Base-by-base conservation (phyloP, 345 rosid genomes). In the Leavenworthia alabamica region DNA sequence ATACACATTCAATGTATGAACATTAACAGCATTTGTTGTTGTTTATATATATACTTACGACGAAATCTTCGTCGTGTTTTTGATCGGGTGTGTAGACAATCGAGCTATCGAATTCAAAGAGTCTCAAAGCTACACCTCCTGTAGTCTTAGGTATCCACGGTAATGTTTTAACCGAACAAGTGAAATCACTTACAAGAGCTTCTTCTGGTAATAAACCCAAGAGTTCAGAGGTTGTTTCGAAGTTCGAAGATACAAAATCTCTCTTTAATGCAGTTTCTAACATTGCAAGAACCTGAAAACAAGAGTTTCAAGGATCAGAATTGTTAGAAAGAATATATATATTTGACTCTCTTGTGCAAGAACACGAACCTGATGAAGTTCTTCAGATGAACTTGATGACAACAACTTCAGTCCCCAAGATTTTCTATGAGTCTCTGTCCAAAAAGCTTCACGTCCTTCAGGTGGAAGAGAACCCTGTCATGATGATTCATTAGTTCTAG, bases 61-160 rank as follows among this genome's bases (percentile, higher is more conserved):
- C 51, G 20, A 65, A 66, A 46, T 72, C 75, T 46, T 69, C 79
- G 31, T 81, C 82, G 0, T 43, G 60, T 56, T 71, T 79, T 60
- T 80, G 86, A 56, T 85, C 76, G 0, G 64, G 77, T 1, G 62
- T 45, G 78, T 82, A 90, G 9, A 69, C 19, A 57, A 90, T 73
- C 16, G 90, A 71, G 27, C 75, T 60, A 43, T 90, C 97, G 14
- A 90, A 73, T 31, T 83, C 90, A 71, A 77, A 45, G 20, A 90
- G 75, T 75, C 96, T 78, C 47, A 90, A 62, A 48, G 88, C 83
- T 52, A 83, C 75, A 47, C 89, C 97, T 56, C 87, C 90, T 0
- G 83, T 74, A 29, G 97, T 87, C 49, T 73, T 78, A 0, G 96
- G 97, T 56, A 87, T 51, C 93, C 95, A 90, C 7, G 97, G 96